phyloP scores from a whole-genome alignment of 2,329 filamentous ascomycete species.

The Bipolaris cookei region DNA sequence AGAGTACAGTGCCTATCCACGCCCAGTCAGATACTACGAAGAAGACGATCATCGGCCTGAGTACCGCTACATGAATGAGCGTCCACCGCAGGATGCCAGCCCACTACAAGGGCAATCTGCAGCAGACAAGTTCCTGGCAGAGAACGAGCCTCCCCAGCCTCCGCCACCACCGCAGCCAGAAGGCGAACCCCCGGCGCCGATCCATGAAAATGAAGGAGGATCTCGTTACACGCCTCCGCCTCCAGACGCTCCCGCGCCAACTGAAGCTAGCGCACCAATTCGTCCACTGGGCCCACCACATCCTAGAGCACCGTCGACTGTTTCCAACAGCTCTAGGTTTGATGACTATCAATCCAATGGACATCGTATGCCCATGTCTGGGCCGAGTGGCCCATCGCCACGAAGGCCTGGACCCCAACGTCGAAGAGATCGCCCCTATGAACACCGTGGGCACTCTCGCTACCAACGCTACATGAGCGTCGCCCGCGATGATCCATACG shows the following conservation, averaged over 20 bases:
- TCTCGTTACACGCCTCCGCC: slow-evolving; percentile 41
- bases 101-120: slow-evolving; percentile 35
- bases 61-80: slow-evolving; percentile 33
- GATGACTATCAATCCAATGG: slow-evolving; percentile 34
- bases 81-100: slow-evolving; percentile 29
- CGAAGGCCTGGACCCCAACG: slow-evolving; percentile 40
- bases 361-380: slow-evolving; percentile 37
- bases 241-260: slow-evolving; percentile 21
- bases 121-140: slow-evolving; percentile 47
- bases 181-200: slow-evolving; percentile 22
- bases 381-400: slow-evolving; percentile 25
- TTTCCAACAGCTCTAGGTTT: slow-evolving; percentile 44
- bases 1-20: slow-evolving; percentile 37
- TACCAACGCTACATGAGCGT: slow-evolving; percentile 48
- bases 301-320: slow-evolving; percentile 35
- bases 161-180: slow-evolving; percentile 21
- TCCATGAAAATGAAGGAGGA: slow-evolving; percentile 36
- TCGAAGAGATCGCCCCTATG: slow-evolving; percentile 42
- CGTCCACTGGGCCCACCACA: slow-evolving; percentile 28
- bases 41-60: slow-evolving; percentile 31
- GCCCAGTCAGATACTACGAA: slow-evolving; percentile 39
- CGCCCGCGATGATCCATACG: slow-evolving; percentile 44
- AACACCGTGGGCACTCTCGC: slow-evolving; percentile 42
- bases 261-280: slow-evolving; percentile 21
- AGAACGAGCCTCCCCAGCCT: slow-evolving; percentile 26